Conservation (phyloP, 495 filamentous ascomycete species). For the Hypoxylon intermedium region DNA sequence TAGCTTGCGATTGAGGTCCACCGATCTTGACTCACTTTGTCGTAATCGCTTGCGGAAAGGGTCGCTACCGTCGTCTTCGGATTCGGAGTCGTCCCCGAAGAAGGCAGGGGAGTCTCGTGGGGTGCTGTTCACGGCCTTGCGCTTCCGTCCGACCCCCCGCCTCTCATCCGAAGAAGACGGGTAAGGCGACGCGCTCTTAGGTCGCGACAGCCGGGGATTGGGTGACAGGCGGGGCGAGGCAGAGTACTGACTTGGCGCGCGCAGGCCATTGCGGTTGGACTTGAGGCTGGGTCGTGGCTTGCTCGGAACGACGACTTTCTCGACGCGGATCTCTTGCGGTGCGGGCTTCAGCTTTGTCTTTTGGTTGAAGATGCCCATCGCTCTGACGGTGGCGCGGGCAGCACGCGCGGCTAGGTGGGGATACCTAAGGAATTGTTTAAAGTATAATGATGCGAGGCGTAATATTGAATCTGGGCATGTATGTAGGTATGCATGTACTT, state of each 20-base stretch:
- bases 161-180: conserved; percentile 46
- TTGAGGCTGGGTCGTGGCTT: conserved; percentile 31
- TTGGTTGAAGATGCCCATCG: conserved; percentile 44
- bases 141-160: conserved; percentile 35
- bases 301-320: conserved; percentile 42
- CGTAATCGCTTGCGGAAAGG: conserved; percentile 43
- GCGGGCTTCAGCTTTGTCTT: conserved; percentile 43
- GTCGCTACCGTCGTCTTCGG: conserved; percentile 34
- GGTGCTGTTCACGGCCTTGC: conserved; percentile 41
- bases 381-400: conserved; percentile 12
- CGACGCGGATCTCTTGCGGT: conserved; percentile 44
- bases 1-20: conserved; percentile 65
- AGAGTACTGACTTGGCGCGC: conserved; percentile 27
- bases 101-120: conserved; percentile 42
- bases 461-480: background rate
- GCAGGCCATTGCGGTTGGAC: conserved; percentile 21
- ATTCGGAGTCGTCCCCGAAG: conserved; percentile 40
- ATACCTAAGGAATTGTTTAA: background rate
- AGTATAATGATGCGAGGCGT: conserved; percentile 1
- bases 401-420: conserved; percentile 11
- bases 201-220: conserved; percentile 34
- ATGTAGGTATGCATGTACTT: background rate
- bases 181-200: conserved; percentile 47
- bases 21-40: conserved; percentile 29
- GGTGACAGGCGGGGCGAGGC: conserved; percentile 36